A percentile compares a stretch with the other conserved stretches of the same genome.
These are phyloP conservation scores for Crucibulum laeve DNA, from an alignment of 768 basidiomycete species.

Conservation along the genomic window DNA sequence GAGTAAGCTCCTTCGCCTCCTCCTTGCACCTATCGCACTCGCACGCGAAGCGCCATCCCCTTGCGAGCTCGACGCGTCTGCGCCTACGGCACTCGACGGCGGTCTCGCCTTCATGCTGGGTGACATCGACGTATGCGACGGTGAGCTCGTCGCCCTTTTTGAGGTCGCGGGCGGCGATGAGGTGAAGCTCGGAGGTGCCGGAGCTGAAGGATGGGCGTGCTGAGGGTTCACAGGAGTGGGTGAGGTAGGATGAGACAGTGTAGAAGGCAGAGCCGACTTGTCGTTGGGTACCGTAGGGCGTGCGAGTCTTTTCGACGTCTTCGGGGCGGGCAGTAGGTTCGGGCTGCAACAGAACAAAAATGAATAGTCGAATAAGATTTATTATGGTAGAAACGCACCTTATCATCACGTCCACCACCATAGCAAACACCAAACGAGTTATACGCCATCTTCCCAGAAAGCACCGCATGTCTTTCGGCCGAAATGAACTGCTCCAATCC, in stretches of 20 bases:
- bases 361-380: slow-evolving; percentile 3
- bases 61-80: slow-evolving; percentile 67
- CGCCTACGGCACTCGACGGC: slow-evolving; percentile 53
- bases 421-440: slow-evolving; percentile 75
- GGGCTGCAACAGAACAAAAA: slow-evolving; percentile 42
- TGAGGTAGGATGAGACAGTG: slow-evolving; percentile 70
- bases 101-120: slow-evolving; percentile 49
- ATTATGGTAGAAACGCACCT: slow-evolving; percentile 33
- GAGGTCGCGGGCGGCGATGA: slow-evolving; percentile 62
- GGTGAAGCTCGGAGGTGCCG: slow-evolving; percentile 66
- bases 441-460: slow-evolving; percentile 70
- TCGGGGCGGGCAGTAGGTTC: slow-evolving; percentile 52
- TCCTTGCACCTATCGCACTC: slow-evolving; percentile 58
- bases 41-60: slow-evolving; percentile 83
- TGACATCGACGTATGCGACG: slow-evolving; percentile 71
- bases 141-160: slow-evolving; percentile 75
- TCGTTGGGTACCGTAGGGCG: slow-evolving; percentile 67
- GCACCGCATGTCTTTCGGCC: slow-evolving; percentile 54
- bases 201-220: slow-evolving; percentile 59
- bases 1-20: slow-evolving; percentile 41
- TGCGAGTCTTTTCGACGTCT: slow-evolving; percentile 70
- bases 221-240: slow-evolving; percentile 72
- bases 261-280: slow-evolving; percentile 79
- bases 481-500: slow-evolving; percentile 71
- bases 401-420: slow-evolving; percentile 63